Conservation (phyloP, 2,329 filamentous ascomycete genomes). For the Fusarium transvaalense region DNA sequence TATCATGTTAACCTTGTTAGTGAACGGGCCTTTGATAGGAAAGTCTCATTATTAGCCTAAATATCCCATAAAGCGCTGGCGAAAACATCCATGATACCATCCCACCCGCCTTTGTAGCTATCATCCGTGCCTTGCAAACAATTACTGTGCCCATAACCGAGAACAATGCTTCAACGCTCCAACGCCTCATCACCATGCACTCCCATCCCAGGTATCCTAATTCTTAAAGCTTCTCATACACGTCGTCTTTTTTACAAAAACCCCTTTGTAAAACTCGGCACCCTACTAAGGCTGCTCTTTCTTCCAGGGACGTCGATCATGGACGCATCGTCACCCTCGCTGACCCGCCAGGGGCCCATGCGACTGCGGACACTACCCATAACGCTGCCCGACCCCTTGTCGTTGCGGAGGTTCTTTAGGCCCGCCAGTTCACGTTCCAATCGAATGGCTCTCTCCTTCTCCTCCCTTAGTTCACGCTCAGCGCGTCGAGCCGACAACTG, state of each 20-base stretch:
- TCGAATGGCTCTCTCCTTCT: conserved; percentile 82
- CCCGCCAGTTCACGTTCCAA: conserved; percentile 91
- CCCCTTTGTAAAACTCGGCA: conserved; percentile 80
- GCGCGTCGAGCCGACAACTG: conserved; percentile 87
- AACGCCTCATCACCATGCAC: conserved; percentile 43
- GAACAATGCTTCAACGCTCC: conserved; percentile 45
- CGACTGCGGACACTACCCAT: conserved; percentile 56
- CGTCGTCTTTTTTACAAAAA: conserved; percentile 66
- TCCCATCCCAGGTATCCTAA: conserved; percentile 30
- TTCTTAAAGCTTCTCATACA: conserved; percentile 9
- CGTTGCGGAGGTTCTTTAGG: conserved; percentile 81
- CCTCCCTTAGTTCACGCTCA: conserved; percentile 90
- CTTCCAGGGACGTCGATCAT: conserved; percentile 70
- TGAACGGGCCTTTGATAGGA: not conserved
- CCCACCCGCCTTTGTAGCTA: conserved; percentile 28
- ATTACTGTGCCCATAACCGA: conserved; percentile 32
- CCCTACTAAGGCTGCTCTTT: conserved; percentile 73
- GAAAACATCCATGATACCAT: conserved; percentile 30
- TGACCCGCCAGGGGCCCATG: conserved; percentile 52
- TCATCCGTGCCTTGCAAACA: conserved; percentile 19
- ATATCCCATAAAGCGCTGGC: conserved; percentile 36
- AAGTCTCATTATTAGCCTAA: conserved; percentile 39
- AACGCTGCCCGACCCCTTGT: conserved; percentile 68
- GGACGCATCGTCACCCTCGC: conserved; percentile 57
- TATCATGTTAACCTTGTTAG: not conserved